A percentile compares a stretch with the other conserved stretches of the same genome.
phyloP scores from a whole-genome alignment of 1,139 yeast species.

The Spencermartinsiella ligniputridi region DNA sequence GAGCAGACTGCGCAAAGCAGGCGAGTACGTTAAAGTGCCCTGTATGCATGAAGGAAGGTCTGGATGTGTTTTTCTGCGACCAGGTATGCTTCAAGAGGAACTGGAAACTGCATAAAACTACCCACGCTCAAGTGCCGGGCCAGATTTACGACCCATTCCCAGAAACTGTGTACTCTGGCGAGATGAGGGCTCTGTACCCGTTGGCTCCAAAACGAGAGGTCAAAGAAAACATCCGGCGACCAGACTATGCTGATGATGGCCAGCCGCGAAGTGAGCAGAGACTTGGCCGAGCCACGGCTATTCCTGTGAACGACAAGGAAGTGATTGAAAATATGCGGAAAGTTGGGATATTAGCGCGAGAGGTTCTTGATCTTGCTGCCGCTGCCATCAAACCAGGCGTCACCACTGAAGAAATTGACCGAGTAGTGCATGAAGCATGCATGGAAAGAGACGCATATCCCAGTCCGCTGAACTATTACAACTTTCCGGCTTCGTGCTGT shows the following conservation, averaged over 20 bases:
- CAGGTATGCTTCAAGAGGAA: slow-evolving; percentile 78
- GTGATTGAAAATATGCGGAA: slow-evolving; percentile 70
- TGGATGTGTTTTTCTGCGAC: slow-evolving; percentile 66
- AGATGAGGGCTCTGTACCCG: slow-evolving; percentile 76
- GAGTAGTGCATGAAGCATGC: slow-evolving; percentile 80
- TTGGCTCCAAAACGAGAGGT: slow-evolving; percentile 64
- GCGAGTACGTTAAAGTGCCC: slow-evolving; percentile 83
- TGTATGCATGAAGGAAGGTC: slow-evolving; percentile 71
- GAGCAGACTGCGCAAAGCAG: slow-evolving; percentile 83
- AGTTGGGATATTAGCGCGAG: slow-evolving; percentile 76
- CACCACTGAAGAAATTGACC: slow-evolving; percentile 91
- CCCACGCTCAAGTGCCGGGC: slow-evolving; percentile 42
- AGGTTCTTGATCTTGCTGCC: slow-evolving; percentile 82
- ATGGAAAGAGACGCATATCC: slow-evolving; percentile 90
- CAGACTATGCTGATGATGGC: slow-evolving; percentile 85
- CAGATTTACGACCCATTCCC: slow-evolving; percentile 84
- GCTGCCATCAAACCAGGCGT: slow-evolving; percentile 79
- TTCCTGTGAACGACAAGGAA: slow-evolving; percentile 56
- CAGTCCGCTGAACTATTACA: slow-evolving; percentile 90
- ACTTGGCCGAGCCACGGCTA: slow-evolving; percentile 63
- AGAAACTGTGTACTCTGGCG: slow-evolving; percentile 65
- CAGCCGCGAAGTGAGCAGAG: slow-evolving; percentile 73
- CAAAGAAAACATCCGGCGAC: slow-evolving; percentile 66
- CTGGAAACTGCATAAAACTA: slow-evolving; percentile 57
- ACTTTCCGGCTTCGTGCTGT: slow-evolving; percentile 89